Conservation (phyloP, 2,329 filamentous ascomycete species). For the Thermomyces lanuginosus region DNA sequence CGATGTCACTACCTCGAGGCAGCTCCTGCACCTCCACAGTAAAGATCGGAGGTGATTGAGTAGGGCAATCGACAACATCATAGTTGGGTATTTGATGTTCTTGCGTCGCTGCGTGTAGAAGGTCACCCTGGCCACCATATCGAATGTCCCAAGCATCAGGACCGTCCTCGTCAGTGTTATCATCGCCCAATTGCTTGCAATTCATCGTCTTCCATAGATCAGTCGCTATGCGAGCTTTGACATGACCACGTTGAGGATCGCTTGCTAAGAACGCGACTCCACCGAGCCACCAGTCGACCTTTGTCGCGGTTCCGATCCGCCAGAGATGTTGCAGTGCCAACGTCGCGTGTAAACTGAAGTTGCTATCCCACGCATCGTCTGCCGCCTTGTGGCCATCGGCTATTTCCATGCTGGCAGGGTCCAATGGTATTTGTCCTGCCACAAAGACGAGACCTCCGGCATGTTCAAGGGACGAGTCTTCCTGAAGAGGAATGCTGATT, state of each 20-base stretch:
- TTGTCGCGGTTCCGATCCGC: conserved; percentile 58
- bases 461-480: conserved; percentile 10
- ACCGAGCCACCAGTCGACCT: conserved; percentile 58
- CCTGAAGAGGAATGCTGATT: conserved; percentile 37
- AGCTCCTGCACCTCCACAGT: conserved; percentile 60
- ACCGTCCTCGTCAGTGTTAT: conserved; percentile 22
- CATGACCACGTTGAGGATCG: conserved; percentile 13
- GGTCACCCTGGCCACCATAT: conserved; percentile 38
- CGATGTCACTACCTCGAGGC: conserved; percentile 56
- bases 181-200: conserved; percentile 8
- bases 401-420: conserved; percentile 59
- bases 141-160: conserved; percentile 36
- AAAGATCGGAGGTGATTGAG: conserved; percentile 48
- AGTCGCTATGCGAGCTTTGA: conserved; percentile 23
- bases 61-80: conserved; percentile 10
- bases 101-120: conserved; percentile 14
- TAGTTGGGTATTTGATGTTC: conserved; percentile 13
- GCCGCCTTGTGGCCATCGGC: conserved; percentile 10
- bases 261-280: conserved; percentile 57
- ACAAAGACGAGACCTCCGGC: conserved; percentile 41
- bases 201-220: conserved; percentile 31
- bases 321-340: conserved; percentile 79
- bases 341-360: conserved; percentile 43
- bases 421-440: conserved; percentile 80
- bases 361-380: conserved; percentile 12